Conservation (phyloP, 345 rosid genomes). For the Cardiospermum halicacabum region DNA sequence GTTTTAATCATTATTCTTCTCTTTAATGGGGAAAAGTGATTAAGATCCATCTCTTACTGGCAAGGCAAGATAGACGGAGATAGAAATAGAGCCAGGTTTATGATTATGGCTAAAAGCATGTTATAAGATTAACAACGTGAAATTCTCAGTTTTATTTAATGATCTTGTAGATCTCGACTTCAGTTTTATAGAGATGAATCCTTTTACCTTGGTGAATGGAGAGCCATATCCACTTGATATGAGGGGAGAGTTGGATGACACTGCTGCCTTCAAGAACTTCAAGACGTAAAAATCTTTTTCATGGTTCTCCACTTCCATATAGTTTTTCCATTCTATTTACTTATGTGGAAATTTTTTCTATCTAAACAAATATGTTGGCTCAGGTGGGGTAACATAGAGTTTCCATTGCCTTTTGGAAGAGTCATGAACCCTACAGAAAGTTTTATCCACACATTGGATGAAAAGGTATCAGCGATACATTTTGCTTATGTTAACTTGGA, state of each 20-base stretch:
- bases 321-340: not conserved
- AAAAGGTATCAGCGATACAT: slow-evolving; percentile 51
- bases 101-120: not conserved
- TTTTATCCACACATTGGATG: slow-evolving; percentile 85
- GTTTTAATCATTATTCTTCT: not conserved
- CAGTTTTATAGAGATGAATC: slow-evolving; percentile 92
- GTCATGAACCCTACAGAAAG: slow-evolving; percentile 76
- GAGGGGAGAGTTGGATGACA: slow-evolving; percentile 97
- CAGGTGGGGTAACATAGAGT: slow-evolving; percentile 90
- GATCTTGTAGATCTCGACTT: slow-evolving; percentile 72
- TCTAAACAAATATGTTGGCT: slow-evolving; percentile 8
- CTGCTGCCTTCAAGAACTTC: slow-evolving; percentile 96
- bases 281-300: slow-evolving; percentile 45
- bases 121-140: not conserved
- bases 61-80: not conserved
- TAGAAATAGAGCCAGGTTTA: not conserved
- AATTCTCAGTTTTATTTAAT: slow-evolving; percentile 1
- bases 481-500: not conserved
- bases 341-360: not conserved
- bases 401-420: slow-evolving; percentile 95
- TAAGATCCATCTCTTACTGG: not conserved
- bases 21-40: not conserved
- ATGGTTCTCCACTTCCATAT: not conserved
- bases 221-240: slow-evolving; percentile 94
- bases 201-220: slow-evolving; percentile 79